These are phyloP conservation scores for Alternaria solani DNA, from an alignment of 2,329 filamentous ascomycete species.

Conservation along the genomic window DNA sequence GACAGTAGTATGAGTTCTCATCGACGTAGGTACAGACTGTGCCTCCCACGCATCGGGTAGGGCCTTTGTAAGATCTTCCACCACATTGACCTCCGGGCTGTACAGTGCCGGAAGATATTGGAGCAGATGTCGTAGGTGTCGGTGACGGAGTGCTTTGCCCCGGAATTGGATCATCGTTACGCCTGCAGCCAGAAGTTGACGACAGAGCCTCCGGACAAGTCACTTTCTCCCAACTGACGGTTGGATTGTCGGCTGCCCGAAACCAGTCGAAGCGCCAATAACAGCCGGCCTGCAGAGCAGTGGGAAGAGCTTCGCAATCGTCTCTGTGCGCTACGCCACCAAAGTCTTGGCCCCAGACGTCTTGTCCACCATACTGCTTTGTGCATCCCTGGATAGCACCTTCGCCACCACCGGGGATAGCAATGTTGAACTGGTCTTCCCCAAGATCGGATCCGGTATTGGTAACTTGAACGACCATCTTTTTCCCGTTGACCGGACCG, in stretches of 20 bases:
- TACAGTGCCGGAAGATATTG: conserved; percentile 26
- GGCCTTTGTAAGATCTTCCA: conserved; percentile 19
- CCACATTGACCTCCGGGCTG: conserved; percentile 27
- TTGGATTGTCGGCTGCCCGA: conserved; percentile 64
- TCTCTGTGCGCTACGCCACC: conserved; percentile 63
- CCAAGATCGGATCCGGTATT: conserved; percentile 61
- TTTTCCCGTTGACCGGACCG: conserved; percentile 64
- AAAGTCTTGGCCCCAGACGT: conserved; percentile 66
- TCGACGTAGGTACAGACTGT: conserved; percentile 24
- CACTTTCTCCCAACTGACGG: conserved; percentile 64
- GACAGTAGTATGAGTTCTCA: conserved; percentile 28
- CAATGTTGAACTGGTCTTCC: conserved; percentile 47
- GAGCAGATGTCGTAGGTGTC: conserved; percentile 22
- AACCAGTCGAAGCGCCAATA: conserved; percentile 73
- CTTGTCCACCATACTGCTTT: conserved; percentile 55
- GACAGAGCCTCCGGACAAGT: conserved; percentile 62
- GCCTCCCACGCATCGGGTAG: conserved; percentile 25
- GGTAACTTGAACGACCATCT: conserved; percentile 69
- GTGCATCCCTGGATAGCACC: conserved; percentile 52
- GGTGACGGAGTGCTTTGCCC: conserved; percentile 25
- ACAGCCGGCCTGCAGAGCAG: conserved; percentile 64
- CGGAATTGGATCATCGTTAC: conserved; percentile 29
- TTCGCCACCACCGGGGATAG: conserved; percentile 49
- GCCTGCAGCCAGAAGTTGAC: conserved; percentile 54
- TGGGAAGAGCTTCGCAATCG: conserved; percentile 64